Percentiles rank a stretch among this genome's conserved stretches.
Evolutionary conservation across 139 green algal genomes (phyloP).

Genomic region (Chlorella vulgaris): DNA sequence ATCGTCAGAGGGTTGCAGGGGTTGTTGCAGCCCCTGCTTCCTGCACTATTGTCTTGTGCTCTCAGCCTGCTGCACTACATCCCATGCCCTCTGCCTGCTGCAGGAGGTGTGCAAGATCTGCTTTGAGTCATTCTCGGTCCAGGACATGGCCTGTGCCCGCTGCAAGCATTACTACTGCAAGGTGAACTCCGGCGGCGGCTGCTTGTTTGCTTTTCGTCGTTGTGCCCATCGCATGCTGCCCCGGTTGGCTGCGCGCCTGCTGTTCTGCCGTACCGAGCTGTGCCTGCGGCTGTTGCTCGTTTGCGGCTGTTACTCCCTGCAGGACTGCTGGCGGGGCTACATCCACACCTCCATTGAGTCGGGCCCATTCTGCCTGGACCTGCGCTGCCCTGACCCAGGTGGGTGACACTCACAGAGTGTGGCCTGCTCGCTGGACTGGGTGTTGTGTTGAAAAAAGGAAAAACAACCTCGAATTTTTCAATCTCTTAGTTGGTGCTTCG

Average conservation of each 20-base stretch:
- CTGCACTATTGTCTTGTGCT: too few species aligned
- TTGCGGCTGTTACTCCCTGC: neutral
- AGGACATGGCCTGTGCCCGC: conserved; percentile 56
- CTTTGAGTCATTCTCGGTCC: conserved; percentile 76
- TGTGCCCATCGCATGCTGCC: neutral
- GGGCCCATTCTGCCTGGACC: conserved; percentile 61
- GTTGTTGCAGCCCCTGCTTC: too few species aligned
- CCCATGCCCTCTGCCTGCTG: neutral
- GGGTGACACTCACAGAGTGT: too few species aligned
- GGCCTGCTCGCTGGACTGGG: too few species aligned
- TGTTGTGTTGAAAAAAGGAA: too few species aligned
- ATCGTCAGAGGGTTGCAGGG: too few species aligned
- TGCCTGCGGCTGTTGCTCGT: neutral
- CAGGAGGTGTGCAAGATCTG: conserved; percentile 87
- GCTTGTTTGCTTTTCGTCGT: too few species aligned
- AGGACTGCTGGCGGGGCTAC: conserved; percentile 78
- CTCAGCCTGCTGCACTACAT: neutral
- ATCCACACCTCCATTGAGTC: conserved; percentile 51
- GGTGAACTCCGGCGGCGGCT: neutral
- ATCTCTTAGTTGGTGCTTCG: too few species aligned
- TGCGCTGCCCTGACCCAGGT: conserved; percentile 70
- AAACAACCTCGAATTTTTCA: too few species aligned
- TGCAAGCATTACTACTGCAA: conserved; percentile 82
- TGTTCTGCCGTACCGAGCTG: too few species aligned
- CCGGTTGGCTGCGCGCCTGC: too few species aligned